Evolutionary conservation across 768 basidiomycete genomes (phyloP).

Genomic region (Heimioporus sp.): DNA sequence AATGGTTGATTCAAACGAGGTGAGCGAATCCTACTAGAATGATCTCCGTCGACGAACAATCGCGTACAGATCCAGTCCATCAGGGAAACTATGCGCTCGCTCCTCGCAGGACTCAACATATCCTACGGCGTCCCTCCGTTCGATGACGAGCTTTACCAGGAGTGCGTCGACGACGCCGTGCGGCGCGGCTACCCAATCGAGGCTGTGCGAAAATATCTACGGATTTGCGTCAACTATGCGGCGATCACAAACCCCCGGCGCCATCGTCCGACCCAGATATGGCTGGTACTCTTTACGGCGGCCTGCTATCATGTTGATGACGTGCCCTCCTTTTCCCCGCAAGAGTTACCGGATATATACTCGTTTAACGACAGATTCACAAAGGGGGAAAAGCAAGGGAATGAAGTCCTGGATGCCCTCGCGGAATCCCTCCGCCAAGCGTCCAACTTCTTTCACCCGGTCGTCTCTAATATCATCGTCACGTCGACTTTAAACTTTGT

Average conservation of each 20-base stretch:
- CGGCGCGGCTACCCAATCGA: constrained; percentile 2
- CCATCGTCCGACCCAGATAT: background rate
- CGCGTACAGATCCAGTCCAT: background rate
- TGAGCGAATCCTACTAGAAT: background rate
- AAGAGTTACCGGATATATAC: background rate
- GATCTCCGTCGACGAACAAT: background rate
- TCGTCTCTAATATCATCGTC: background rate
- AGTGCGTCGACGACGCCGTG: constrained; percentile 17
- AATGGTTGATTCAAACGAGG: background rate
- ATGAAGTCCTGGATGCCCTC: background rate
- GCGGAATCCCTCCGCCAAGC: background rate
- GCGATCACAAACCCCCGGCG: background rate
- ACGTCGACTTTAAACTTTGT: background rate
- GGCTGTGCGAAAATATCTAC: background rate
- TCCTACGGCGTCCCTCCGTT: background rate
- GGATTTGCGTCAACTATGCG: background rate
- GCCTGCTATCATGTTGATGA: background rate
- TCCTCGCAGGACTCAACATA: background rate
- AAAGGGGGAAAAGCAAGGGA: background rate
- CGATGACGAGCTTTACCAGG: constrained; percentile 1
- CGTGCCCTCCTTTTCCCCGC: background rate
- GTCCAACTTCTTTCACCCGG: background rate
- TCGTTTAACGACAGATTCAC: background rate
- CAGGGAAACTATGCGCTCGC: background rate
- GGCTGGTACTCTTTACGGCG: background rate